Evolutionary conservation across 306 rosid genomes (phyloP), one percentile per base, ranked within the genome.

Genomic region (Sindora glabra): DNA sequence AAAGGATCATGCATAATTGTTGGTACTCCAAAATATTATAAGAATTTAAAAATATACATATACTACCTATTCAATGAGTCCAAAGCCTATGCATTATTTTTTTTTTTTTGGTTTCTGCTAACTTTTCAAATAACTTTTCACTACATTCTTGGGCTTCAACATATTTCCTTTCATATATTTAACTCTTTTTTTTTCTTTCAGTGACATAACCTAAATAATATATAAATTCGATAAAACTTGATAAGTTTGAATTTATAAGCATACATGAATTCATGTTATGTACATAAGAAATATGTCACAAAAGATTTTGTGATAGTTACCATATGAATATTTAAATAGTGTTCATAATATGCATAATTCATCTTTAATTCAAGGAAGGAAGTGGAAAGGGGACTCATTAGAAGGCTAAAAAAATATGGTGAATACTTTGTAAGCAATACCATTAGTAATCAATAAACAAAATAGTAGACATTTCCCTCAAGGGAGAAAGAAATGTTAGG

Each of bases 1-100:
- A 49, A 33, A 50, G 13, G 33, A 54, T 34, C 64, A 44, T 56
- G 21, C 41, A 29, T 38, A 27, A 33, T 42, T 44, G 30, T 42
- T 34, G 29, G 25, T 12, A 18, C 51, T 52, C 11, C 40, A 67
- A 66, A 66, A 58, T 74, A 51, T 37, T 50, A 38, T 45, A 50
- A 73, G 39, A 59, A 42, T 52, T 32, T 26, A 53, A 10, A 45
- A 71, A 69, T 66, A 77, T 81, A 52, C 67, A 59, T 70, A 67
- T 75, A 72, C 77, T 90, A 91, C 95, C 98, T 85, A 86, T 74
- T 88, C 66, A 83, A 72, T 52, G 95, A 87, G 59, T 87, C 98
- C 59, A 95, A 77, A 91, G 89, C 75, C 85, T 82, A 72, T 51
- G 71, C 23, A 91, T 88, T 77, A 79, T 81, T 75, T 82, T n/a